Percentiles rank a stretch among this genome's conserved stretches.
Evolutionary conservation across 345 rosid species (phyloP).

Genomic region (Salix koriyanagi): DNA sequence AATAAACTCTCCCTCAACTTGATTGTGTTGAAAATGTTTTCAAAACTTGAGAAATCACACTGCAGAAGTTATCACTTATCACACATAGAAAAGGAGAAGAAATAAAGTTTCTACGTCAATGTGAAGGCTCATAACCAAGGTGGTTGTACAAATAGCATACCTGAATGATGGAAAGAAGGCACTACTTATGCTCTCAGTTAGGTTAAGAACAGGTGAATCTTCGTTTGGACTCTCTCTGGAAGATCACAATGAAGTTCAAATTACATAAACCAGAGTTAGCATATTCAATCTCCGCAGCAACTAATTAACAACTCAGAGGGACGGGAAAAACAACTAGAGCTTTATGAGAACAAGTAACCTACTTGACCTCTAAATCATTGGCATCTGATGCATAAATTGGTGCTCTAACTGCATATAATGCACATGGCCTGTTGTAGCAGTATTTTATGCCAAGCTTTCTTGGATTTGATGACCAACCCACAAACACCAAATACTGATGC

Average conservation of each 20-base stretch:
- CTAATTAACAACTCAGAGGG: neutral
- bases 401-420: constrained; percentile 53
- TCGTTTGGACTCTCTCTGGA: constrained; percentile 48
- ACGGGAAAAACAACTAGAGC: neutral
- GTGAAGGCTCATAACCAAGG: neutral
- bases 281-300: constrained; percentile 1
- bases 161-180: constrained; percentile 79
- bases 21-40: neutral
- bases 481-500: constrained; percentile 66
- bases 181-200: constrained; percentile 74
- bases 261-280: neutral
- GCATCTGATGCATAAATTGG: constrained; percentile 34
- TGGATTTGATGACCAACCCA: constrained; percentile 69
- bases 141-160: constrained; percentile 22
- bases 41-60: neutral
- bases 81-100: neutral
- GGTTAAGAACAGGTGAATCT: constrained; percentile 38
- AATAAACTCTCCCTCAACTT: neutral
- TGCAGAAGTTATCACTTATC: neutral
- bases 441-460: constrained; percentile 90
- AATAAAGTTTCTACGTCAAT: neutral
- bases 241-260: constrained; percentile 10
- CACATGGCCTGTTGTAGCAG: constrained; percentile 81
- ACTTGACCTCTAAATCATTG: constrained; percentile 45
- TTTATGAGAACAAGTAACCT: constrained; percentile 22